Percentiles rank a stretch among this genome's conserved stretches.
Conservation (phyloP, 2,329 filamentous ascomycete genomes). For the Pseudogymnoascus sp. region DNA sequence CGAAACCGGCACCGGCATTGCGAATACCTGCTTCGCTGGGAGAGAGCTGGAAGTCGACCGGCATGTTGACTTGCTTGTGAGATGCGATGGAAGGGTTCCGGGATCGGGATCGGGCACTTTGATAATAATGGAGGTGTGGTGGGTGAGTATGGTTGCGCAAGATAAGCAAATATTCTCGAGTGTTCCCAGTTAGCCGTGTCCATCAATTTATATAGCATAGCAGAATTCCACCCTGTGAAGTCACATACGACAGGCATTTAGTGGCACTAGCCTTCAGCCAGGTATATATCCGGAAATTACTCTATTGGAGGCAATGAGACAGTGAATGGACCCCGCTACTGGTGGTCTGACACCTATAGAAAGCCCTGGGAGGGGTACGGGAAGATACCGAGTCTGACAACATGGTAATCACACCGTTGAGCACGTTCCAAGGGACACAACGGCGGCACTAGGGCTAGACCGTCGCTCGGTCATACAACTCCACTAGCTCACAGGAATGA, state of each 20-base stretch:
- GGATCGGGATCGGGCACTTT: neutral
- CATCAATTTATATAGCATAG: slow-evolving; percentile 6
- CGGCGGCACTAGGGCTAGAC: too few species aligned
- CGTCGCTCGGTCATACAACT: too few species aligned
- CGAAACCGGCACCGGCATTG: slow-evolving; percentile 24
- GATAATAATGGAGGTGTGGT: neutral
- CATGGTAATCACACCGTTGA: neutral
- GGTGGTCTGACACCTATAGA: neutral
- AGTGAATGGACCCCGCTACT: neutral
- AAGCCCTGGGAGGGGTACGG: neutral
- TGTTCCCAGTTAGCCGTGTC: neutral
- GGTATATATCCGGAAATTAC: neutral
- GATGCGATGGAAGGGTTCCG: neutral
- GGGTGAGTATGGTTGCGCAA: neutral
- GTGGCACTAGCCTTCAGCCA: neutral
- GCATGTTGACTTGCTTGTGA: neutral
- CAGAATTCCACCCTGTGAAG: neutral
- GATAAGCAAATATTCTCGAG: neutral
- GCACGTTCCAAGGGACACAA: neutral
- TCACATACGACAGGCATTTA: neutral
- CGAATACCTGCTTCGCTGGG: slow-evolving; percentile 23
- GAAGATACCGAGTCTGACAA: neutral
- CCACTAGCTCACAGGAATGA: neutral
- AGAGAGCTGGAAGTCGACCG: slow-evolving; percentile 29
- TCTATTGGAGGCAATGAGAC: neutral